A percentile compares a stretch with the other conserved stretches of the same genome.
These are phyloP conservation scores for Tausonia pullulans DNA, from an alignment of 1,284 basidiomycete genomes.

Conservation along the genomic window DNA sequence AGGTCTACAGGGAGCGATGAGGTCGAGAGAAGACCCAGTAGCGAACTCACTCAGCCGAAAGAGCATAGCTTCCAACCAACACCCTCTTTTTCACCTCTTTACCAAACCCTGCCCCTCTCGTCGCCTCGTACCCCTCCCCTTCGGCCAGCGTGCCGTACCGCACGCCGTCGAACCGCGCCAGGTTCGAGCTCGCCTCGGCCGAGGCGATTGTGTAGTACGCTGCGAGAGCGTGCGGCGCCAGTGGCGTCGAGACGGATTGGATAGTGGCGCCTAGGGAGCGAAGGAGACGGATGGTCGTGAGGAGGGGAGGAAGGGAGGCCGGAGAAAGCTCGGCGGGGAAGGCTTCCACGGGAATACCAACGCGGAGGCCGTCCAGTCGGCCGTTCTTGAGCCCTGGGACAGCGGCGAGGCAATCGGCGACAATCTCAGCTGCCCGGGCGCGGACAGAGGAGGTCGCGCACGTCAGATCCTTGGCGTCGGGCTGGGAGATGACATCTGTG, in stretches of 20 bases:
- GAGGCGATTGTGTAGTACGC: conserved; percentile 92
- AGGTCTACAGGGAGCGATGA: not conserved
- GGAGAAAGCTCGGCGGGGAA: conserved; percentile 61
- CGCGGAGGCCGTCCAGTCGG: conserved; percentile 40
- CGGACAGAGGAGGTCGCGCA: conserved; percentile 44
- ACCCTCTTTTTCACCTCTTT: conserved; percentile 76
- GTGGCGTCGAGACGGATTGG: conserved; percentile 63
- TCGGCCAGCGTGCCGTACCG: conserved; percentile 42
- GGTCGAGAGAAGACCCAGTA: not conserved
- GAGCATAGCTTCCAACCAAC: conserved; percentile 81
- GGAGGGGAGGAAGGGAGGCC: conserved; percentile 39
- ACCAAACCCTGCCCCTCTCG: conserved; percentile 61
- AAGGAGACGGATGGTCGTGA: conserved; percentile 40
- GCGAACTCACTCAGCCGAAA: conserved; percentile 69
- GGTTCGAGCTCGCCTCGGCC: conserved; percentile 87
- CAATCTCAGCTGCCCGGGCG: conserved; percentile 18
- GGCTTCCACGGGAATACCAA: conserved; percentile 62
- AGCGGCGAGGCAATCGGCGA: not conserved
- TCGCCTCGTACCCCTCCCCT: conserved; percentile 39
- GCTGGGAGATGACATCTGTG: conserved; percentile 50
- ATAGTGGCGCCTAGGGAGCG: conserved; percentile 54
- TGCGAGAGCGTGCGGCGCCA: conserved; percentile 65
- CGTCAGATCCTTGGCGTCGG: conserved; percentile 72
- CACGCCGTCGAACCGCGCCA: conserved; percentile 83
- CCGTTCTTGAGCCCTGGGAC: conserved; percentile 15